A percentile compares a stretch with the other conserved stretches of the same genome.
Evolutionary conservation across 495 filamentous ascomycete genomes (phyloP).

Genomic region (Elasticomyces elasticus): DNA sequence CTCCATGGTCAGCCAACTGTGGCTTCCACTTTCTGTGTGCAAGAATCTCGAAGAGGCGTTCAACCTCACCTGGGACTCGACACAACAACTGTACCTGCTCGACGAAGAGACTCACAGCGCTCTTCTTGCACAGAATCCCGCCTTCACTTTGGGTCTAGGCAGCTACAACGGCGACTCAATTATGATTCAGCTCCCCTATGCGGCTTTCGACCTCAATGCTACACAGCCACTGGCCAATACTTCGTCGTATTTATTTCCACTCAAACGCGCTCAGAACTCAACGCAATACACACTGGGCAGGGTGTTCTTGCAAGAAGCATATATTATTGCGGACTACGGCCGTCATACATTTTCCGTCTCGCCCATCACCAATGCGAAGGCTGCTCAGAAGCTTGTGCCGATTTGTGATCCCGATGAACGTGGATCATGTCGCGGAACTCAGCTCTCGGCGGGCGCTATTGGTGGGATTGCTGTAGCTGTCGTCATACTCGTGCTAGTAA

Average conservation of each 20-base stretch:
- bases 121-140: constrained; percentile 24
- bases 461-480: background rate
- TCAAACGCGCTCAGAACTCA: constrained; percentile 41
- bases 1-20: constrained; percentile 55
- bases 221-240: constrained; percentile 44
- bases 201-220: constrained; percentile 51
- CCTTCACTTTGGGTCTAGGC: constrained; percentile 16
- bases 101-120: constrained; percentile 25
- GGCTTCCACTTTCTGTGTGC: constrained; percentile 52
- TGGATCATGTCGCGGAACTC: background rate
- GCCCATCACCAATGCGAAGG: constrained; percentile 14
- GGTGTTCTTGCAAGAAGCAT: constrained; percentile 59
- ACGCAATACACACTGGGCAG: constrained; percentile 55
- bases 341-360: constrained; percentile 48
- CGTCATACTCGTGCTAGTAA: too few species aligned
- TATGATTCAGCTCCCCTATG: constrained; percentile 28
- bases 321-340: constrained; percentile 58
- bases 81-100: constrained; percentile 35
- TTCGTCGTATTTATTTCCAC: constrained; percentile 51
- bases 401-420: background rate
- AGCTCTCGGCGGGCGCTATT: background rate
- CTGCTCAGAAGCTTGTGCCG: background rate
- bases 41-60: constrained; percentile 49
- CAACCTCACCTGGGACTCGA: constrained; percentile 48
- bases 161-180: constrained; percentile 1